Base-by-base conservation (phyloP, 305 asterid species). In the Nicotiana rustica region DNA sequence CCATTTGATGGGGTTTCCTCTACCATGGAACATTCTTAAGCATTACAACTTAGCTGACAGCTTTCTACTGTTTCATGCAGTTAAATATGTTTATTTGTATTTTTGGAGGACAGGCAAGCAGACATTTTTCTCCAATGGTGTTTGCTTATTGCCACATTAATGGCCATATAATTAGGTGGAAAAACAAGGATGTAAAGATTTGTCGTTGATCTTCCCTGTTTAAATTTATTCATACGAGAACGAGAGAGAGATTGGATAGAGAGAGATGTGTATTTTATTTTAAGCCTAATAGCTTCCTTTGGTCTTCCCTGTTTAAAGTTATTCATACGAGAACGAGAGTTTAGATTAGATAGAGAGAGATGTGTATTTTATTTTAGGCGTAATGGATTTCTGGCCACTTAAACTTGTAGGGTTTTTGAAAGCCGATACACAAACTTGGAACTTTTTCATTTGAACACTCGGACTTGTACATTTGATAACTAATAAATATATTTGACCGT, bases 31-130 rank as follows among this genome's bases (percentile, higher is more conserved):
- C 19, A 57, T 1, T 57, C 62, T 1, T 59, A n/a, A 6, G 31
- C 19, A 60, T 60, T 60, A 7, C 19, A 18, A 4, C 29, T 60
- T 18, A 19, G 19, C 19, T 2, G 29, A 60, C 33, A 19, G 14
- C 19, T 2, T 71, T 47, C 61, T 71, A 35, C 62, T 19, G 79
- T 47, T 47, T 71, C 61, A 47, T 71, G 79, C 79, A 71, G 79
- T 71, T 71, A 19, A 71, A 47, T 6, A 19, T 70, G 57, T 29
- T 15, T 69, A 64, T 64, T 64, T 64, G 68, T 36, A 25, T 12
- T 61, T 61, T 10, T 9, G 21, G 67, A 3, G 29, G 25, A 3
- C 65, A 9, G 33, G 14, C 67, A 18, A 29, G 59, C 17, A 12
- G 59, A 52, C 17, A 52, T 1, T 19, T 61, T 61, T 19, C 33